phyloP scores from a whole-genome alignment of 148 eudicot genomes.

The Rhododendron ferrugineum region DNA sequence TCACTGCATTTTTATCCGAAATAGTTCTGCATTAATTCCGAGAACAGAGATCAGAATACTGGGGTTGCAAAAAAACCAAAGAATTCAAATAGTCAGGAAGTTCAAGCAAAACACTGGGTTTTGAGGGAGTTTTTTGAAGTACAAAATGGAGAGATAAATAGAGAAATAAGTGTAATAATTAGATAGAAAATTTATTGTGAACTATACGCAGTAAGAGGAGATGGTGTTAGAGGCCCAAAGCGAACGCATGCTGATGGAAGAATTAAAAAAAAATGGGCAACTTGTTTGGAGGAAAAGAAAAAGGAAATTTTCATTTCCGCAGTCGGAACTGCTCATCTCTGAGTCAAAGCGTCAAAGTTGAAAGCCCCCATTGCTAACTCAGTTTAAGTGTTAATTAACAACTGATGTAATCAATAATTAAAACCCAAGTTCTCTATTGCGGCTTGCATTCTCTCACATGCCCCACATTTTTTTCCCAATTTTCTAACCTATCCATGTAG shows the following conservation, averaged over 20 bases:
- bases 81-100: neutral
- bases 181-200: too few species aligned
- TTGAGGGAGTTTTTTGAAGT: too few species aligned
- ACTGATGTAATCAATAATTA: neutral
- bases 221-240: neutral
- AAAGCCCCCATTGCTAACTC: conserved; percentile 17
- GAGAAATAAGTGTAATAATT: too few species aligned
- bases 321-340: neutral
- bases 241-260: neutral
- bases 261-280: neutral
- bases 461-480: conserved; percentile 26
- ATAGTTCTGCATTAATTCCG: too few species aligned
- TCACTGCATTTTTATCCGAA: too few species aligned
- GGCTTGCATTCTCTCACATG: conserved; percentile 63
- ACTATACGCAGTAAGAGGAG: too few species aligned
- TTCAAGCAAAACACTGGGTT: neutral
- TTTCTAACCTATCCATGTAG: conserved; percentile 25
- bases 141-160: too few species aligned
- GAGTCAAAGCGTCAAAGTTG: conserved; percentile 63
- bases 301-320: neutral
- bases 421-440: conserved; percentile 40
- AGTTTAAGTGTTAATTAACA: neutral
- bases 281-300: conserved; percentile 4
- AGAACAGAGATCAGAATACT: too few species aligned
- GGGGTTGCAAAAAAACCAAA: too few species aligned